Percentiles rank a stretch among this genome's conserved stretches.
These are phyloP conservation scores for Chenopodium berlandieri DNA, from an alignment of 148 eudicot species.

Conservation along the genomic window DNA sequence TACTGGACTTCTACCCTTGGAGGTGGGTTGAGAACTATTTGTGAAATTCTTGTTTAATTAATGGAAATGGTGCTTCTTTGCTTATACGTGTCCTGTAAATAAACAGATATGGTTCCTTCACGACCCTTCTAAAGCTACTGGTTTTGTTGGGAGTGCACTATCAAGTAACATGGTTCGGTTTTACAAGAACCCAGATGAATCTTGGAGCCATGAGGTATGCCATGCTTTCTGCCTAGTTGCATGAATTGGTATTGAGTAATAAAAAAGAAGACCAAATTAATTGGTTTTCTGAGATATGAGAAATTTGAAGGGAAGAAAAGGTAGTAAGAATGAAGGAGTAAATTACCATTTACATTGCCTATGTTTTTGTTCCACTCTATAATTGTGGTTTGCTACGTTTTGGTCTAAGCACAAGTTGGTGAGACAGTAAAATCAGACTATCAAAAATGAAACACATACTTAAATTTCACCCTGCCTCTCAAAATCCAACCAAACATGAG, in stretches of 20 bases:
- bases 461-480: background rate
- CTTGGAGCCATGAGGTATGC: slow-evolving; percentile 90
- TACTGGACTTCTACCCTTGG: slow-evolving; percentile 82
- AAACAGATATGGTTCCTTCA: slow-evolving; percentile 89
- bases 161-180: slow-evolving; percentile 96
- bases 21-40: slow-evolving; percentile 42
- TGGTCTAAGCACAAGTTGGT: background rate
- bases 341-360: background rate
- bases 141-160: slow-evolving; percentile 92
- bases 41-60: background rate
- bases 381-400: background rate
- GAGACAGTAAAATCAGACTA: background rate
- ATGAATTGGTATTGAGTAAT: background rate
- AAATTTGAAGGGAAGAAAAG: background rate
- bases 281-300: background rate
- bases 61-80: background rate
- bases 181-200: slow-evolving; percentile 70
- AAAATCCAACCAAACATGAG: background rate
- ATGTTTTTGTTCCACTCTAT: background rate
- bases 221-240: background rate
- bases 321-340: background rate
- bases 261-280: background rate
- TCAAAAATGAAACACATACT: background rate
- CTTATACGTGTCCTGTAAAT: slow-evolving; percentile 4
- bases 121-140: slow-evolving; percentile 86